Percentiles rank a stretch among this genome's conserved stretches.
Evolutionary conservation across 139 green algal genomes (phyloP).

Genomic region (Deuterostichococcus epilithicus): DNA sequence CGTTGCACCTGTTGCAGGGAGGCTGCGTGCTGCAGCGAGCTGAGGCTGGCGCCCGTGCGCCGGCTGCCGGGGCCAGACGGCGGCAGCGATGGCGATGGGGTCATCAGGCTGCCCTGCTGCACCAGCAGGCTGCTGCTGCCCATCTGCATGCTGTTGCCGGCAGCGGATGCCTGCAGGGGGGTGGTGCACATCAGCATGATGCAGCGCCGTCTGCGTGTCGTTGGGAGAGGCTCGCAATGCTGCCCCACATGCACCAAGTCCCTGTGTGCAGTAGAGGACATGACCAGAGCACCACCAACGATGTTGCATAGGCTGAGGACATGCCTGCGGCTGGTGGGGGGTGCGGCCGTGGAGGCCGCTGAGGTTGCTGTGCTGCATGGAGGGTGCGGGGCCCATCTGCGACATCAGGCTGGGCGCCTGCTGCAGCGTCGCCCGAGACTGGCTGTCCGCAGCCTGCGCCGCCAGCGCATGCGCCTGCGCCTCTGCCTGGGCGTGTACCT

Average conservation of each 20-base stretch:
- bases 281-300: too few relatives aligned
- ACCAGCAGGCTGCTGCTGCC: background rate
- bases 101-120: background rate
- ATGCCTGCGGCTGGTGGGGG: background rate
- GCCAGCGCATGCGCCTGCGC: background rate
- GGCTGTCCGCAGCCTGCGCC: background rate
- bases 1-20: too few relatives aligned
- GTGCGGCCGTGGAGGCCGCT: background rate
- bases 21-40: background rate
- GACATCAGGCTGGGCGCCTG: background rate
- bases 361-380: conserved; percentile 1
- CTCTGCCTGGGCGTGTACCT: background rate
- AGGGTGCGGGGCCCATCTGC: background rate
- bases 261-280: too few relatives aligned
- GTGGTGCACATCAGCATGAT: too few relatives aligned
- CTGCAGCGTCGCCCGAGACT: background rate
- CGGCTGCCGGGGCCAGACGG: too few relatives aligned
- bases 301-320: too few relatives aligned
- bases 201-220: too few relatives aligned
- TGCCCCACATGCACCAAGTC: background rate
- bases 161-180: background rate
- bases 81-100: background rate
- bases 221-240: too few relatives aligned
- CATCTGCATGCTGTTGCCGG: background rate
- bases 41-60: background rate